phyloP scores from a whole-genome alignment of 345 rosid genomes.

The Moricandia moricandioides region DNA sequence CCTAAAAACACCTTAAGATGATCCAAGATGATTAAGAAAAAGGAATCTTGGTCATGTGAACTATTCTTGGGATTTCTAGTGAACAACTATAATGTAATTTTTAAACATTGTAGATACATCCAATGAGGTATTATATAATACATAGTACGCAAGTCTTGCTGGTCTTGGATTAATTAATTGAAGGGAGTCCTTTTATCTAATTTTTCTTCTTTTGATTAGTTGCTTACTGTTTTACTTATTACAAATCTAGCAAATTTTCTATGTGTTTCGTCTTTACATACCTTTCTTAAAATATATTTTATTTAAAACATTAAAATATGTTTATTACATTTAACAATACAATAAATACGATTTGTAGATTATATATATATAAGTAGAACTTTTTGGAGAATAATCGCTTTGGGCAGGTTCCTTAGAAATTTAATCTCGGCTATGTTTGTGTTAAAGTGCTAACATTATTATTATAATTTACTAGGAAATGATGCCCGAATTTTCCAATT shows the following conservation, averaged over 20 bases:
- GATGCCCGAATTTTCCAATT: background rate
- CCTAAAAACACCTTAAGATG: conserved; percentile 20
- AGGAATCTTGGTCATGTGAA: conserved; percentile 36
- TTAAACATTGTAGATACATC: background rate
- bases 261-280: background rate
- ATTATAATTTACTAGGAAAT: background rate
- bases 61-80: conserved; percentile 1
- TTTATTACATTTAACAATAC: too few relatives aligned
- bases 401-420: too few relatives aligned
- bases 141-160: conserved; percentile 8
- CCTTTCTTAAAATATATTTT: background rate
- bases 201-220: background rate
- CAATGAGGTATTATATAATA: background rate
- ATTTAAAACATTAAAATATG: too few relatives aligned
- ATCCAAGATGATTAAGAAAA: background rate
- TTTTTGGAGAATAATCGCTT: too few relatives aligned
- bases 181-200: background rate
- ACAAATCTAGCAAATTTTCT: background rate
- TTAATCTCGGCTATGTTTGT: background rate
- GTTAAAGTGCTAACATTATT: conserved; percentile 3
- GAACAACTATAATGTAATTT: background rate
- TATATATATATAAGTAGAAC: too few relatives aligned
- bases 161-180: conserved; percentile 1
- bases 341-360: too few relatives aligned
- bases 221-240: background rate